phyloP scores from a whole-genome alignment of 345 rosid genomes.

The Sisymbrium altissimum region DNA sequence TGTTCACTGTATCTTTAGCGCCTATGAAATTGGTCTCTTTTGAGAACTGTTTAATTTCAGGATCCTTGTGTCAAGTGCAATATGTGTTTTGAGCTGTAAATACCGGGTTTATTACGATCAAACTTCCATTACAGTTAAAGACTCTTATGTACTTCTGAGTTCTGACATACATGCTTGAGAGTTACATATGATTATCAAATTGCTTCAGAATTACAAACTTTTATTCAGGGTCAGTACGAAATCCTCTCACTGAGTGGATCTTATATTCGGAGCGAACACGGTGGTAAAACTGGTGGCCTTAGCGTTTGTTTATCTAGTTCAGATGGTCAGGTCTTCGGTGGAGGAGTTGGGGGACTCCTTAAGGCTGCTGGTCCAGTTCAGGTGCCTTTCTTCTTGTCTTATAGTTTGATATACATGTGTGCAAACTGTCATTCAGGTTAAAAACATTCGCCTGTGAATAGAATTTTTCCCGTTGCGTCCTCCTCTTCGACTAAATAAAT shows the following conservation, averaged over 20 bases:
- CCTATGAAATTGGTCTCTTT: neutral
- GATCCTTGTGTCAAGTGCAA: neutral
- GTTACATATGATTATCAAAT: conserved; percentile 18
- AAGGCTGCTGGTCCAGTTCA: conserved; percentile 92
- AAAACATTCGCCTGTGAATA: neutral
- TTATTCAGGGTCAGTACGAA: conserved; percentile 77
- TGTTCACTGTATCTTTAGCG: neutral
- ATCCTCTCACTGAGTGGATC: conserved; percentile 85
- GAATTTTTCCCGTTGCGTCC: neutral
- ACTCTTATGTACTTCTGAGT: neutral
- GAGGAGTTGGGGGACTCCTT: conserved; percentile 82
- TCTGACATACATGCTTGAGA: neutral
- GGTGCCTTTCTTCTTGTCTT: conserved; percentile 39
- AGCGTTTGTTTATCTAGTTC: conserved; percentile 71
- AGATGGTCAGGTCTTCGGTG: conserved; percentile 86
- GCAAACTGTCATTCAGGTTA: neutral
- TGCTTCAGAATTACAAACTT: conserved; percentile 20
- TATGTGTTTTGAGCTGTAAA: neutral
- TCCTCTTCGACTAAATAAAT: neutral
- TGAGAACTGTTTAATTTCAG: neutral
- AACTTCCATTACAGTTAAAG: neutral
- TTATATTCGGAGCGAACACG: conserved; percentile 63
- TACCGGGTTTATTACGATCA: neutral
- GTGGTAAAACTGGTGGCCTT: conserved; percentile 83
- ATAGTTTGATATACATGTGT: neutral